Base-by-base conservation (phyloP, 306 rosid genomes). In the Fragaria ananassa region DNA sequence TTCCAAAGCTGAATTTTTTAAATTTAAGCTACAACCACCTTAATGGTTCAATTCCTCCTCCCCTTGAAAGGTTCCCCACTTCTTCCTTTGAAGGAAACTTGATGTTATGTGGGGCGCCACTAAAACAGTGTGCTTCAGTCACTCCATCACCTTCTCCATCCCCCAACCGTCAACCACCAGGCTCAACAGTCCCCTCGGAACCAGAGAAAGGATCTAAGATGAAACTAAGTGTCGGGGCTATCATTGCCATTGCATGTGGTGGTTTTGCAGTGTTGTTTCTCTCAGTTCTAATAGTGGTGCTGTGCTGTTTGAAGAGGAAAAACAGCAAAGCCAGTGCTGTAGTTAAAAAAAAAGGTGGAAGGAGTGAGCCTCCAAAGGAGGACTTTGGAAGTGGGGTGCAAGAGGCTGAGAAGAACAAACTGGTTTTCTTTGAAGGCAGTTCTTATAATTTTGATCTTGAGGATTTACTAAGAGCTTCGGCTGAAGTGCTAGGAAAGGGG, bases 401-500 rank as follows among this genome's bases (percentile, higher is more conserved):
- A 85, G 92, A 86, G 50, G 83, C 89, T 37, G 94, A 86, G 87
- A 91, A 83, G 82, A 89, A 91, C 82, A 89, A 78, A 81, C 82
- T 91, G 47, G 79, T 83, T 44, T 91, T 85, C 78, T 88, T 88
- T 72, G 89, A 82, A 82, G 91, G 88, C 4, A 81, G 87, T 82
- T 85, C 87, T 75, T 79, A 72, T 61, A 85, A 81, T 68, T 91
- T 91, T 82, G 94, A 91, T 83, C 97, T 91, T 39, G 97, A 91
- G 75, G 94, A 91, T 79, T 70, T 91, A 75, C 77, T 91, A 61
- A 89, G 94, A 81, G 97, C 97, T 58, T 91, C 97, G 1, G 97
- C 97, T 47, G 91, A 89, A 77, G 94, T 91, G 23, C 89, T 91
- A 50, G 97, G 97, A 64, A 91, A 91, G 86, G 97, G 97, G 56